Evolutionary conservation across 352 stramenopile species (phyloP), one percentile per base, ranked within the genome.

Genomic region (Chloridella minuta): DNA sequence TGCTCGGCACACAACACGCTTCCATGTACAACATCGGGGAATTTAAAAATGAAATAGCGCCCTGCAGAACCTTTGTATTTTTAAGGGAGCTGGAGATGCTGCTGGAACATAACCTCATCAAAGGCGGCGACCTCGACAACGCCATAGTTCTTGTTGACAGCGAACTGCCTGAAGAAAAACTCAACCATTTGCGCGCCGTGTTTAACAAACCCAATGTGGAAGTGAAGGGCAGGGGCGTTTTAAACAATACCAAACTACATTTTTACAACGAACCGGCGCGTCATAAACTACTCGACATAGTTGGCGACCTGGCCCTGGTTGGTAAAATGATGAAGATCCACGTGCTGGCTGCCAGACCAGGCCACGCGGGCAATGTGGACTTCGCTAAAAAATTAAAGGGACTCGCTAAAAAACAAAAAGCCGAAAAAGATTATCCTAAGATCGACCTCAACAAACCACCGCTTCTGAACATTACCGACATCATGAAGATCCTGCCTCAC

Each of bases 171-270:
- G n/a, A 66, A 66, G 40, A 66, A 66, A 66, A 66, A 66, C n/a
- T 66, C 10, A n/a, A 66, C n/a, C 40, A 66, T 66, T 66, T 66
- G n/a, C 40, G 40, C 40, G n/a, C 10, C 10, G 40, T 66, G n/a
- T 66, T 66, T 66, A 66, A 66, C n/a, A 66, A 66, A 66, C 40
- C 40, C 40, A n/a, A 66, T 66, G 40, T 66, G n/a, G 40, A 66
- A 66, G 40, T 66, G n/a, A 66, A 66, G n/a, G 40, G 40, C 40
- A 10, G 40, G 10, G 40, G 40, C 10, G 40, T 66, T 10, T 66
- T 66, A n/a, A 66, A 66, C 40, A 66, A 66, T 66, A 66, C 40
- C 40, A 66, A 66, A 66, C n/a, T 66, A 66, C 40, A 66, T 66
- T 66, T 66, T 66, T 66, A 66, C 40, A 66, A 66, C n/a, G 40